Percentiles rank a stretch among this genome's conserved stretches.
Conservation (phyloP, 768 basidiomycete species). For the Pleurotus salmoneostramineus region DNA sequence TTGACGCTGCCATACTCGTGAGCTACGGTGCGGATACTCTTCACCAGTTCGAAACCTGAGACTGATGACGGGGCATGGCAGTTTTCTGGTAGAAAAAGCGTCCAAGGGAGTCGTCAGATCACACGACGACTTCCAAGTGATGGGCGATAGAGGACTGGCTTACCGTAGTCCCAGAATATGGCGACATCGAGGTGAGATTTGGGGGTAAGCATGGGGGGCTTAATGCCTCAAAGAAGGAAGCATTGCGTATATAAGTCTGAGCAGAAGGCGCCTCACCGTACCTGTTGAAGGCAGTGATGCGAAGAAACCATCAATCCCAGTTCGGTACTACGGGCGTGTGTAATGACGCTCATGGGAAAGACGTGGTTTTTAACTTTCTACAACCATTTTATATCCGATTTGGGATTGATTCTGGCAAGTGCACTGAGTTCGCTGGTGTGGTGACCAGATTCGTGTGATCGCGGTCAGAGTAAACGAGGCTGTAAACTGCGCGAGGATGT, state of each 20-base stretch:
- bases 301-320: too few species aligned
- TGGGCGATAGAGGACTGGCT: background rate
- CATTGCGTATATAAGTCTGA: background rate
- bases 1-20: conserved; percentile 47
- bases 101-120: background rate
- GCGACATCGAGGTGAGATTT: conserved; percentile 1
- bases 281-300: too few species aligned
- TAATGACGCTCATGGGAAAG: too few species aligned
- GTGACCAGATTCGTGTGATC: background rate
- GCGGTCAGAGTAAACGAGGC: too few species aligned
- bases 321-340: too few species aligned
- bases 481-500: background rate
- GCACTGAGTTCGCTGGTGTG: background rate
- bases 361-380: too few species aligned
- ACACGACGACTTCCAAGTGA: background rate
- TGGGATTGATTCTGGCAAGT: background rate
- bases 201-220: background rate
- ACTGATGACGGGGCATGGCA: conserved; percentile 33
- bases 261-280: background rate
- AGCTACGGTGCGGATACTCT: conserved; percentile 41
- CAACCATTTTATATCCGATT: background rate
- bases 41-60: conserved; percentile 40
- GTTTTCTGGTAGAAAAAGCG: conserved; percentile 28
- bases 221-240: background rate
- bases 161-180: conserved; percentile 7